Evolutionary conservation across 345 rosid species (phyloP).

Genomic region (Geranium rotundifolium): DNA sequence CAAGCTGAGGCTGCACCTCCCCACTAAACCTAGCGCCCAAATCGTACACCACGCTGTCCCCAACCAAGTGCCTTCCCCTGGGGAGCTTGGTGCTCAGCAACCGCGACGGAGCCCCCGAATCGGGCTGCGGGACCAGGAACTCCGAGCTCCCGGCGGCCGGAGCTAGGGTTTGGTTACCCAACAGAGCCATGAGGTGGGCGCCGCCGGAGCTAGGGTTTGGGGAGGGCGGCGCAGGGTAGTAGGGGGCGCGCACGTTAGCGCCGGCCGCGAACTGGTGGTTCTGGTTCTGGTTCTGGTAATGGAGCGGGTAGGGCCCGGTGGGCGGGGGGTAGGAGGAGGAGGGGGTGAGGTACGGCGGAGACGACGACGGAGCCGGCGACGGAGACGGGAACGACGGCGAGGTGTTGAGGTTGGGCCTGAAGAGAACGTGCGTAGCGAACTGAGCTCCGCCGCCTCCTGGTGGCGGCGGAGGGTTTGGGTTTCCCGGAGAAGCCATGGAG

Average conservation of each 20-base stretch:
- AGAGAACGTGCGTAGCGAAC: slow-evolving; percentile 25
- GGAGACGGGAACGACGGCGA: slow-evolving; percentile 13
- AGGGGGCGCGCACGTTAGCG: slow-evolving; percentile 9
- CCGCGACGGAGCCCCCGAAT: slow-evolving; percentile 15
- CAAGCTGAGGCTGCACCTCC: slow-evolving; percentile 65
- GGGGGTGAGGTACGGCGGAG: slow-evolving; percentile 15
- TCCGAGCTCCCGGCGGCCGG: slow-evolving; percentile 6
- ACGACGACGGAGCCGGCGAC: not conserved
- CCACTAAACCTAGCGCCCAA: slow-evolving; percentile 42
- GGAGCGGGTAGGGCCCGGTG: slow-evolving; percentile 24
- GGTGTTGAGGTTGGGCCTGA: slow-evolving; percentile 18
- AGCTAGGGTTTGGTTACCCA: slow-evolving; percentile 17
- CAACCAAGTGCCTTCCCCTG: slow-evolving; percentile 43
- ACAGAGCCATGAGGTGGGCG: slow-evolving; percentile 21
- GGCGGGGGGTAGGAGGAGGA: slow-evolving; percentile 38
- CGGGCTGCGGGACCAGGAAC: not conserved
- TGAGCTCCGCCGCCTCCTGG: slow-evolving; percentile 12
- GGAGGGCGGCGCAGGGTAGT: slow-evolving; percentile 4
- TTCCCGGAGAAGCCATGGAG: slow-evolving; percentile 10
- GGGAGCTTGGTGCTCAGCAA: slow-evolving; percentile 50
- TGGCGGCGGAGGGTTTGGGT: slow-evolving; percentile 16
- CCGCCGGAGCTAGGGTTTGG: slow-evolving; percentile 13
- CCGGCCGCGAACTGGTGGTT: slow-evolving; percentile 14
- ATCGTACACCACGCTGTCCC: slow-evolving; percentile 39
- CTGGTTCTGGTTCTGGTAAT: slow-evolving; percentile 17